Percentiles rank a stretch among this genome's conserved stretches.
These are phyloP conservation scores for Ephemerocybe angulata DNA, from an alignment of 768 basidiomycete species.

Conservation along the genomic window DNA sequence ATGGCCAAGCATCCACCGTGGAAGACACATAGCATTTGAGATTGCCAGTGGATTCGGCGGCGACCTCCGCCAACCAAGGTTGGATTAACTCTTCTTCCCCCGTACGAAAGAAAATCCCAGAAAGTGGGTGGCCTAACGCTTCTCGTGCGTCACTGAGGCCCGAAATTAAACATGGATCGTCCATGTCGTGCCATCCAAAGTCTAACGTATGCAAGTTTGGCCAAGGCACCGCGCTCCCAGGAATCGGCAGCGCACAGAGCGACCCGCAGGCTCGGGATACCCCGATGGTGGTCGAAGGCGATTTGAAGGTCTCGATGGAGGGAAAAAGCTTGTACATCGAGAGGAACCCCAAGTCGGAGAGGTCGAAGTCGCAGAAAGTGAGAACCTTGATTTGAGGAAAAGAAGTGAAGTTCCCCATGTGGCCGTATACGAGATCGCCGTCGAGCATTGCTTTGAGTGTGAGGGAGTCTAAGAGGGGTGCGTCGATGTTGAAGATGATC, in stretches of 20 bases:
- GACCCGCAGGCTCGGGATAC: too few species aligned
- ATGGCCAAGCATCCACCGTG: too few species aligned
- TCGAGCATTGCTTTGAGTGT: conserved; percentile 41
- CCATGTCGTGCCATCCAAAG: not conserved
- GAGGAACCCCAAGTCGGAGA: conserved; percentile 28
- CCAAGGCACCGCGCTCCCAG: not conserved
- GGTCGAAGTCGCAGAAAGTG: conserved; percentile 40
- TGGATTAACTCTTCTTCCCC: too few species aligned
- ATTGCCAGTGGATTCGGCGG: too few species aligned
- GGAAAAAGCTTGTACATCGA: conserved; percentile 31
- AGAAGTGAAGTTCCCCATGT: conserved; percentile 6
- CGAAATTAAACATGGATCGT: not conserved
- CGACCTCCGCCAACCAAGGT: too few species aligned
- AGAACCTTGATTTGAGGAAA: conserved; percentile 36
- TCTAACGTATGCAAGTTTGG: not conserved
- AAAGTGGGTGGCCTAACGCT: not conserved
- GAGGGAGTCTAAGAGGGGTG: conserved; percentile 38
- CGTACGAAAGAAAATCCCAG: too few species aligned
- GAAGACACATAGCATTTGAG: too few species aligned
- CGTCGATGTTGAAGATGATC: conserved; percentile 35
- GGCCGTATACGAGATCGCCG: conserved; percentile 32
- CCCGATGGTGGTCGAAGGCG: too few species aligned
- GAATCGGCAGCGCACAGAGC: too few species aligned
- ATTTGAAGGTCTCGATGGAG: conserved; percentile 27
- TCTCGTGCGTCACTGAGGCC: not conserved